Evolutionary conservation across 768 basidiomycete genomes (phyloP).

Genomic region (Postia placenta): DNA sequence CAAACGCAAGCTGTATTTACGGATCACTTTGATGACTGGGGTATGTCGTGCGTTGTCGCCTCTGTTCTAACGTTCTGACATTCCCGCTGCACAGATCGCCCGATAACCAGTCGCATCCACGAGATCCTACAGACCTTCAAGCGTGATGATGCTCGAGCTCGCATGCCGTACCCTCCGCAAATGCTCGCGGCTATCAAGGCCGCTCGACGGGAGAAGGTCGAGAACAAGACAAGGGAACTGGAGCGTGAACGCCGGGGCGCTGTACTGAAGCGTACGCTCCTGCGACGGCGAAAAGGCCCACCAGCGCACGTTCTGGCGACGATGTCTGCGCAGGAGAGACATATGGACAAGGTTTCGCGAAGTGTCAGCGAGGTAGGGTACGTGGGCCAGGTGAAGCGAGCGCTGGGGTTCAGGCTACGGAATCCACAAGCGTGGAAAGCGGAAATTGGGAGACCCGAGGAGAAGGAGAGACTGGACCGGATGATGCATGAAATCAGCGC

Average conservation of each 20-base stretch:
- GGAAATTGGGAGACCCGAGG: constrained; percentile 26
- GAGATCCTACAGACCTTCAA: constrained; percentile 28
- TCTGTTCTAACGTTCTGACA: background rate
- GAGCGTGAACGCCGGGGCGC: constrained; percentile 62
- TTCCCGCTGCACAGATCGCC: background rate
- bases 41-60: constrained; percentile 28
- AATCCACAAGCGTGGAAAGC: constrained; percentile 27
- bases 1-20: constrained; percentile 19
- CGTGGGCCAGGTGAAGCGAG: constrained; percentile 55
- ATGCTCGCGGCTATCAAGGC: constrained; percentile 43
- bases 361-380: constrained; percentile 65
- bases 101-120: background rate
- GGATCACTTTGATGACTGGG: constrained; percentile 27
- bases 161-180: constrained; percentile 38
- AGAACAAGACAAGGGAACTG: constrained; percentile 59
- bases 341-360: constrained; percentile 43
- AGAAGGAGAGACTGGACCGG: constrained; percentile 21
- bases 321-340: constrained; percentile 44
- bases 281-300: constrained; percentile 46
- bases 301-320: constrained; percentile 53
- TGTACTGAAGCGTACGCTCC: constrained; percentile 40
- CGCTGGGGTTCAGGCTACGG: constrained; percentile 44
- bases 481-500: constrained; percentile 22
- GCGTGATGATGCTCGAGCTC: constrained; percentile 37
- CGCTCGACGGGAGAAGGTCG: constrained; percentile 55